Conservation (phyloP, 345 rosid species). For the Bretschneidera sinensis region DNA sequence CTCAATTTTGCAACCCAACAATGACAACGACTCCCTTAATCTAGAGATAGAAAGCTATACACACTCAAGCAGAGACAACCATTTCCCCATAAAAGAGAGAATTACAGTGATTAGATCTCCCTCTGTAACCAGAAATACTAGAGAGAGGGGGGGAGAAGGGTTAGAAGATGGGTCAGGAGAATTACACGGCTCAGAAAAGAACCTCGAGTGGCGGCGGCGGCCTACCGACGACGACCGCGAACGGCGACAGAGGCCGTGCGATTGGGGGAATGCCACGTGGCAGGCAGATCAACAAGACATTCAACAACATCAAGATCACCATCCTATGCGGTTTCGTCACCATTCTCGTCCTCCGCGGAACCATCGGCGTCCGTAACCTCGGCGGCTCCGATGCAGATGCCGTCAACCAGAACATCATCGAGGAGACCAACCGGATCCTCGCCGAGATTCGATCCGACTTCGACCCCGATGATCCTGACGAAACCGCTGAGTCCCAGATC, state of each 20-base stretch:
- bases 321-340: constrained; percentile 93
- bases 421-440: constrained; percentile 79
- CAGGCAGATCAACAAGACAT: constrained; percentile 81
- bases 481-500: constrained; percentile 41
- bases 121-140: neutral
- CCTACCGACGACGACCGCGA: constrained; percentile 42
- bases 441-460: constrained; percentile 86
- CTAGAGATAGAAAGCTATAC: too few species aligned
- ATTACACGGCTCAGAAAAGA: constrained; percentile 62
- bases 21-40: too few species aligned
- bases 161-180: constrained; percentile 56
- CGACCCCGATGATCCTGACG: constrained; percentile 61
- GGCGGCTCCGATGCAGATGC: constrained; percentile 72
- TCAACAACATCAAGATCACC: constrained; percentile 87
- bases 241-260: constrained; percentile 32
- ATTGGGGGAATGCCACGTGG: constrained; percentile 46
- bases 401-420: constrained; percentile 66
- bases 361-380: constrained; percentile 77
- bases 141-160: neutral
- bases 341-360: constrained; percentile 89
- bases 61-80: too few species aligned
- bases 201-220: constrained; percentile 32
- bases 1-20: too few species aligned
- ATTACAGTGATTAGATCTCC: neutral
- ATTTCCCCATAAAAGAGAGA: neutral